Conservation (phyloP, 116 monocot species). For the Dioscorea cayenensis region DNA sequence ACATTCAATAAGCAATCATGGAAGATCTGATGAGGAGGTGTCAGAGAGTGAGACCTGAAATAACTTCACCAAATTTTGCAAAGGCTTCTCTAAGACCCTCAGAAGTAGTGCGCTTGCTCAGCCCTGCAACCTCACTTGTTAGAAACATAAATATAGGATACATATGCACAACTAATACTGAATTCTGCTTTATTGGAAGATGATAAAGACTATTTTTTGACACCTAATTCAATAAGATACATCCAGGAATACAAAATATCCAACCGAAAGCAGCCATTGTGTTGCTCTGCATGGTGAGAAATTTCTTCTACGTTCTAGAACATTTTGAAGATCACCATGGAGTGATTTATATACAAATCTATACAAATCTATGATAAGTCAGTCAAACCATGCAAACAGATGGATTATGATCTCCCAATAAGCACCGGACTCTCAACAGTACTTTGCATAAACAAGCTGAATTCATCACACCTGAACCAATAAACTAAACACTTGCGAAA, state of each 20-base stretch:
- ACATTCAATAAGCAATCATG: too few species aligned
- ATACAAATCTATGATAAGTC: neutral
- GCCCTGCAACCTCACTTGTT: constrained; percentile 29
- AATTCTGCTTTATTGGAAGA: neutral
- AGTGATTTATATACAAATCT: neutral
- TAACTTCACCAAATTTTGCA: constrained; percentile 75
- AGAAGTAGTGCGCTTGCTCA: constrained; percentile 92
- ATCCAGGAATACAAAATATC: neutral
- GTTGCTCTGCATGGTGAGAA: too few species aligned
- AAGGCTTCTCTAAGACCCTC: constrained; percentile 81
- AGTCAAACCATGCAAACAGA: too few species aligned
- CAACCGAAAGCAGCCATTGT: too few species aligned
- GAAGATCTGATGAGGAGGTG: too few species aligned
- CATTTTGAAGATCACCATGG: neutral
- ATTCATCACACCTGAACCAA: too few species aligned
- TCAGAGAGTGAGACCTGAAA: constrained; percentile 46
- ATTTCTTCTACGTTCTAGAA: too few species aligned
- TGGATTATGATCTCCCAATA: neutral
- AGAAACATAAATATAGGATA: neutral
- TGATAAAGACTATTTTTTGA: neutral
- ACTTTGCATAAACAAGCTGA: too few species aligned
- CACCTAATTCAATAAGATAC: neutral
- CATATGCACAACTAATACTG: neutral
- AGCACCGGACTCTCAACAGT: neutral
- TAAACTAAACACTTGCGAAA: too few species aligned